These are phyloP conservation scores for Elaeis guineensis DNA, from an alignment of 176 grass and related monocot species.

Conservation along the genomic window DNA sequence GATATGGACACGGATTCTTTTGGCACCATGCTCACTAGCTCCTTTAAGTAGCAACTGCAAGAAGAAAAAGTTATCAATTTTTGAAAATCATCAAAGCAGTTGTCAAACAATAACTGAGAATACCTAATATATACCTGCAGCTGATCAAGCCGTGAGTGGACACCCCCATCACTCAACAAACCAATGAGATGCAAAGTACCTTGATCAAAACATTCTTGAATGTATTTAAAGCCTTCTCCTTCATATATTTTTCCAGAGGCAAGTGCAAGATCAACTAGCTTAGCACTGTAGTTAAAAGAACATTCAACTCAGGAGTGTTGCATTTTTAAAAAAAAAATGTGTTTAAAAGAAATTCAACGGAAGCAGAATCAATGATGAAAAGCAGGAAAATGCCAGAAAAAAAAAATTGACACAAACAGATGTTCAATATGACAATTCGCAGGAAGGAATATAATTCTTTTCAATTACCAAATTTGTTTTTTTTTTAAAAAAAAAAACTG, in stretches of 20 bases:
- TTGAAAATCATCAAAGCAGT: too few species aligned
- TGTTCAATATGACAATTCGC: too few species aligned
- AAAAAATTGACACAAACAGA: too few species aligned
- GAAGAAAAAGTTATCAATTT: slow-evolving; percentile 11
- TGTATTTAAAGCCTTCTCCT: slow-evolving; percentile 86
- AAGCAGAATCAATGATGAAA: too few species aligned
- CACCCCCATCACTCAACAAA: slow-evolving; percentile 95
- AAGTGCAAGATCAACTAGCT: slow-evolving; percentile 86
- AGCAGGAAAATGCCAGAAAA: too few species aligned
- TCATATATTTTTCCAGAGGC: slow-evolving; percentile 82
- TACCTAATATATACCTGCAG: slow-evolving; percentile 43
- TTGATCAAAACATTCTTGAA: slow-evolving; percentile 72
- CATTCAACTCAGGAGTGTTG: neutral
- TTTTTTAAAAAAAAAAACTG: too few species aligned
- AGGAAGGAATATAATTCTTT: too few species aligned
- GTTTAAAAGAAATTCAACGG: neutral
- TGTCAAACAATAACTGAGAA: too few species aligned
- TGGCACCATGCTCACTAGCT: slow-evolving; percentile 71
- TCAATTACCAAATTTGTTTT: too few species aligned
- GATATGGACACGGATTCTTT: slow-evolving; percentile 84
- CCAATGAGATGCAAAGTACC: slow-evolving; percentile 91
- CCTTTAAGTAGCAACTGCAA: slow-evolving; percentile 92
- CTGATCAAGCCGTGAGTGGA: slow-evolving; percentile 94
- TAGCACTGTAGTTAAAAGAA: slow-evolving; percentile 44
- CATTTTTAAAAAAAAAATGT: neutral